Conservation (phyloP, 2,329 filamentous ascomycete species). For the Fusarium abutilonis region DNA sequence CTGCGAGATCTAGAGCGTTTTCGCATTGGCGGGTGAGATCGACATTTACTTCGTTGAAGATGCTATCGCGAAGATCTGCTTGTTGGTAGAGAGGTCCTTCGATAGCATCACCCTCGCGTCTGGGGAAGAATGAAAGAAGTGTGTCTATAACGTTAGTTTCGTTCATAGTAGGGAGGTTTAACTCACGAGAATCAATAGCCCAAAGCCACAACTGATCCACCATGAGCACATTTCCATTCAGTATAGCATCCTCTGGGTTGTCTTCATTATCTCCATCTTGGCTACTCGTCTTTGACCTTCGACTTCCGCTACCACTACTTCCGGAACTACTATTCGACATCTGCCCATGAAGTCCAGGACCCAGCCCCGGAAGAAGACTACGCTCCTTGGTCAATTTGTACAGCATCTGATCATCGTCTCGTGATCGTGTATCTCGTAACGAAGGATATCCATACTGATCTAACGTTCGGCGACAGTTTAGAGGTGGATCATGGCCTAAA, state of each 20-base stretch:
- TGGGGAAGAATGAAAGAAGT: slow-evolving; percentile 64
- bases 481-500: slow-evolving; percentile 67
- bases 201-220: slow-evolving; percentile 73
- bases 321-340: slow-evolving; percentile 45
- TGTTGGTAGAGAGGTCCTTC: slow-evolving; percentile 67
- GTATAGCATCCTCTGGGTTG: slow-evolving; percentile 50
- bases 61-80: slow-evolving; percentile 69
- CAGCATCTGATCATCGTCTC: slow-evolving; percentile 74
- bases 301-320: slow-evolving; percentile 43
- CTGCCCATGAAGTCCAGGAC: slow-evolving; percentile 43
- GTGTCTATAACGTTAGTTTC: slow-evolving; percentile 52
- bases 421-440: slow-evolving; percentile 66
- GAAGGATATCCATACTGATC: slow-evolving; percentile 73
- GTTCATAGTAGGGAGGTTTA: rapidly evolving
- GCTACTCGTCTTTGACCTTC: slow-evolving; percentile 45
- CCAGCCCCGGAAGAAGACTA: slow-evolving; percentile 32
- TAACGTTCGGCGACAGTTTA: slow-evolving; percentile 69
- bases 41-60: slow-evolving; percentile 73
- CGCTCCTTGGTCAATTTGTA: slow-evolving; percentile 70
- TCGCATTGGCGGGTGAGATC: slow-evolving; percentile 70
- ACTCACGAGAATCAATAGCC: slow-evolving; percentile 64
- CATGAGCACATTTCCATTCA: slow-evolving; percentile 70
- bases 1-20: slow-evolving; percentile 69
- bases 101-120: slow-evolving; percentile 62
- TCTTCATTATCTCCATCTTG: slow-evolving; percentile 48